phyloP scores from a whole-genome alignment of 495 filamentous ascomycete species.

The Penicillium samsonianum region DNA sequence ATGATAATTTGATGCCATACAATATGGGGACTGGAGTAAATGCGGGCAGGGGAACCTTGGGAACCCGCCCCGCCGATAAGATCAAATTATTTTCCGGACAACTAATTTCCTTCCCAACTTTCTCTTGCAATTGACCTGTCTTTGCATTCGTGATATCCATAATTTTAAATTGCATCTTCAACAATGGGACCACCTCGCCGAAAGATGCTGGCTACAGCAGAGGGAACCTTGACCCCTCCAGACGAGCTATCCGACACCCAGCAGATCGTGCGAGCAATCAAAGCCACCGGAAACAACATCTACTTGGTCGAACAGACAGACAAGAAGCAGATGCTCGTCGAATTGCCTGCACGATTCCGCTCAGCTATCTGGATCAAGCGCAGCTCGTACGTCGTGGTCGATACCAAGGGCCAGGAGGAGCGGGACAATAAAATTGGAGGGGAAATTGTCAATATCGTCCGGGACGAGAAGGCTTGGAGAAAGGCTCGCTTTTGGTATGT shows the following conservation, averaged over 20 bases:
- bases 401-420: conserved; percentile 64
- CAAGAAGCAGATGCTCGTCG: conserved; percentile 60
- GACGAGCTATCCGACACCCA: conserved; percentile 63
- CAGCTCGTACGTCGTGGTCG: conserved; percentile 82
- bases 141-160: not conserved
- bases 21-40: not conserved
- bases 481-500: conserved; percentile 86
- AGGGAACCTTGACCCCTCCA: conserved; percentile 75
- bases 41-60: not conserved
- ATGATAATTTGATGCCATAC: too few relatives aligned
- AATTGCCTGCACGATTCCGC: conserved; percentile 79
- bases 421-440: conserved; percentile 78
- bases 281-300: conserved; percentile 83
- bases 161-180: not conserved
- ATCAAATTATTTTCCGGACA: conserved; percentile 23
- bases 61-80: conserved; percentile 27
- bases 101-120: conserved; percentile 4
- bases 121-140: not conserved
- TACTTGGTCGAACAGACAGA: conserved; percentile 70
- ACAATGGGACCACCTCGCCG: conserved; percentile 75
- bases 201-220: conserved; percentile 68
- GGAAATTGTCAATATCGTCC: conserved; percentile 89
- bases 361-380: conserved; percentile 89
- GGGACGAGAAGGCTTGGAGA: conserved; percentile 89
- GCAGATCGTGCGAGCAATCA: conserved; percentile 70